Percentiles rank a stretch among this genome's conserved stretches.
Conservation (phyloP, 306 rosid species). For the Vachellia collinsii region DNA sequence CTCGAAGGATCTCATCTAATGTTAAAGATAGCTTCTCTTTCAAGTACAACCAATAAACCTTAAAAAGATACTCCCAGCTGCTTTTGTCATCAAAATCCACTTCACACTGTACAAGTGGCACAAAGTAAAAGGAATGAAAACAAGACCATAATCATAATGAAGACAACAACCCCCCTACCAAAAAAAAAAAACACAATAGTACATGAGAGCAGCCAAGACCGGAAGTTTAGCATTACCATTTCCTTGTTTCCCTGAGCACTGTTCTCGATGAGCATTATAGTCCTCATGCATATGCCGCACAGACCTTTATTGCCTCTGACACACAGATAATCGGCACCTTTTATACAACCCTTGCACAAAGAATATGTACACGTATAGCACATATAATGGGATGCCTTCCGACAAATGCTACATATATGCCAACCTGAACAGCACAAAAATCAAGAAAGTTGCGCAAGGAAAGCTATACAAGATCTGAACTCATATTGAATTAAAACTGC, state of each 20-base stretch:
- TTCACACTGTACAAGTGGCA: slow-evolving; percentile 43
- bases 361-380: slow-evolving; percentile 96
- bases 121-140: slow-evolving; percentile 14
- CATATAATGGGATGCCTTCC: slow-evolving; percentile 82
- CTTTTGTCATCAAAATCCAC: slow-evolving; percentile 97
- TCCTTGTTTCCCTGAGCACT: slow-evolving; percentile 62
- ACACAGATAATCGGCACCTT: slow-evolving; percentile 77
- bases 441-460: neutral
- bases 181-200: neutral
- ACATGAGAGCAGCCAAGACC: slow-evolving; percentile 32
- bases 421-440: slow-evolving; percentile 70
- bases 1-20: slow-evolving; percentile 72
- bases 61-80: slow-evolving; percentile 99
- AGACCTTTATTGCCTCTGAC: slow-evolving; percentile 89
- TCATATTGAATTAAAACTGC: neutral
- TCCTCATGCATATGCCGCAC: slow-evolving; percentile 88
- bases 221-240: slow-evolving; percentile 57
- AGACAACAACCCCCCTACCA: neutral
- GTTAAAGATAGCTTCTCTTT: slow-evolving; percentile 79
- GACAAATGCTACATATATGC: slow-evolving; percentile 92
- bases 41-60: slow-evolving; percentile 85
- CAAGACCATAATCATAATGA: slow-evolving; percentile 26
- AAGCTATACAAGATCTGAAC: slow-evolving; percentile 13
- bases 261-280: slow-evolving; percentile 85
- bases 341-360: slow-evolving; percentile 82